Evolutionary conservation across 441 rosid species (phyloP).

Genomic region (Populus hybrid): DNA sequence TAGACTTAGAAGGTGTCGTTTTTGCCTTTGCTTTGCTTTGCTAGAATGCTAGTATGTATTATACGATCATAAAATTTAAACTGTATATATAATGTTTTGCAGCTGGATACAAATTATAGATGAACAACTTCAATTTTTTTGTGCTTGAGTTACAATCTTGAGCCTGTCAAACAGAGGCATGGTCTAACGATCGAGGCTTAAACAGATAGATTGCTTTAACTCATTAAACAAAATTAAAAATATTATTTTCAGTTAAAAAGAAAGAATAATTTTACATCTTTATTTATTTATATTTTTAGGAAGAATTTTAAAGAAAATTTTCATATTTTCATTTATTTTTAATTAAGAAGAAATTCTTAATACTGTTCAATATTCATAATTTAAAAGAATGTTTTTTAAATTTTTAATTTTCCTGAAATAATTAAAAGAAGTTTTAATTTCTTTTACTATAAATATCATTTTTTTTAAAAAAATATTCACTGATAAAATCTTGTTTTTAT

Average conservation of each 20-base stretch:
- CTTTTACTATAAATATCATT: neutral
- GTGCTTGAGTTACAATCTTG: too few species aligned
- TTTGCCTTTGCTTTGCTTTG: neutral
- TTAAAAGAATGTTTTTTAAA: too few species aligned
- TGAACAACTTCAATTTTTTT: neutral
- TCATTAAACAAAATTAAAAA: too few species aligned
- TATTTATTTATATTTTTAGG: too few species aligned
- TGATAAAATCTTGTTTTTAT: too few species aligned
- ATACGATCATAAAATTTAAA: neutral
- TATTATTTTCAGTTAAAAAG: neutral
- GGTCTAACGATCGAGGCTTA: neutral
- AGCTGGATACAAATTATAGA: neutral
- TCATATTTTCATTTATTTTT: too few species aligned
- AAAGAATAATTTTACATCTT: too few species aligned
- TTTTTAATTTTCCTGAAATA: too few species aligned
- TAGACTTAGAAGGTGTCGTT: neutral
- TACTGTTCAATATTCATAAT: neutral
- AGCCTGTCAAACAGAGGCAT: neutral
- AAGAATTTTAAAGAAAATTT: neutral
- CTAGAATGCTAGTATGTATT: neutral
- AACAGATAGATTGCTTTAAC: neutral
- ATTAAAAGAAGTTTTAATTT: too few species aligned
- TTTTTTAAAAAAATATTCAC: too few species aligned
- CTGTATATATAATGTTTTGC: neutral
- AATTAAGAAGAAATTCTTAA: too few species aligned